Conservation (phyloP, 1,284 basidiomycete species). For the Trichosporon ovoides region DNA sequence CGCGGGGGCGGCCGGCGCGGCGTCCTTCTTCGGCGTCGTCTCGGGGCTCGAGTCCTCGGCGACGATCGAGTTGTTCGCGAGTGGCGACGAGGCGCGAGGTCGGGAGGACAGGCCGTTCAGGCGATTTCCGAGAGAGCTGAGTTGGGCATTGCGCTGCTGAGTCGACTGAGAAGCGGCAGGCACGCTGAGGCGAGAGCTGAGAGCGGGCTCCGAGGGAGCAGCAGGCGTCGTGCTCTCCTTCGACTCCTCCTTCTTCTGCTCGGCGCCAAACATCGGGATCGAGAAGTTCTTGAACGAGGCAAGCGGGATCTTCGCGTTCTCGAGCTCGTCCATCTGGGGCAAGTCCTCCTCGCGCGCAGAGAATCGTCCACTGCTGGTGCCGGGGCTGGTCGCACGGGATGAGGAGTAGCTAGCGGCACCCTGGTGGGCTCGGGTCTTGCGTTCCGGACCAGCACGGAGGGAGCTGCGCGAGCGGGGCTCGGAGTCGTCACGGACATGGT, state of each 20-base stretch:
- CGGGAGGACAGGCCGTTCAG: constrained; percentile 23
- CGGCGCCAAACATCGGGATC: constrained; percentile 24
- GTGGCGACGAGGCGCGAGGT: constrained; percentile 42
- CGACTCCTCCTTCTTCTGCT: constrained; percentile 5
- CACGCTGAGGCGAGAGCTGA: constrained; percentile 17
- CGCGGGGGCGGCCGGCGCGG: constrained; percentile 9
- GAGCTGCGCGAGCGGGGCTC: constrained; percentile 34
- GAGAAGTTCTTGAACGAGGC: constrained; percentile 40
- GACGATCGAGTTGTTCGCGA: constrained; percentile 34
- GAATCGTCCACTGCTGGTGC: constrained; percentile 30
- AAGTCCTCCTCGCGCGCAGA: constrained; percentile 47
- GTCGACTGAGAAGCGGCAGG: constrained; percentile 16
- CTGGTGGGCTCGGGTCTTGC: constrained; percentile 36
- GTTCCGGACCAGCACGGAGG: constrained; percentile 36
- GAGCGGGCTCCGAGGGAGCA: constrained; percentile 10
- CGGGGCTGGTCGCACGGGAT: constrained; percentile 35
- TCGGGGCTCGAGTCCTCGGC: constrained; percentile 25
- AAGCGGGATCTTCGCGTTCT: constrained; percentile 36
- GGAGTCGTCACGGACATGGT: constrained; percentile 32
- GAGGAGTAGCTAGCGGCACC: constrained; percentile 34
- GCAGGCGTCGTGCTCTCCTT: constrained; percentile 7
- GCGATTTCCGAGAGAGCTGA: constrained; percentile 17
- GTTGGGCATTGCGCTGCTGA: constrained; percentile 22
- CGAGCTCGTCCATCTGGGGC: constrained; percentile 44
- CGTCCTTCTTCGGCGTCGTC: constrained; percentile 6